Percentiles rank a stretch among this genome's conserved stretches.
phyloP scores from a whole-genome alignment of 2,329 filamentous ascomycete species.

The Cladosporium sp. region DNA sequence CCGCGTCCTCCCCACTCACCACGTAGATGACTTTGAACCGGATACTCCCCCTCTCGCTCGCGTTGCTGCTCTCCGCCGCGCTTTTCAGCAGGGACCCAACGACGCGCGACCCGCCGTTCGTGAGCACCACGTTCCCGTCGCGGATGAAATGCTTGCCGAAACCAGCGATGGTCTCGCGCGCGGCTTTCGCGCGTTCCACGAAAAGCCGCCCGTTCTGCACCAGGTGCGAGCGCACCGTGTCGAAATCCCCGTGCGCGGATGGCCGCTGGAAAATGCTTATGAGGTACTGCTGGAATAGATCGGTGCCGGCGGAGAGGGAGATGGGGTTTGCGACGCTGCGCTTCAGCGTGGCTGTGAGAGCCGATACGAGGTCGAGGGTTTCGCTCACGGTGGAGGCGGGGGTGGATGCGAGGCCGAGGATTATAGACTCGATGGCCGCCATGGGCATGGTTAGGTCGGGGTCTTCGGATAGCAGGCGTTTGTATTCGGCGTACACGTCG shows the following conservation, averaged over 20 bases:
- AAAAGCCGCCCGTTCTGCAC: constrained; percentile 83
- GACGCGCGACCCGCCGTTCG: constrained; percentile 81
- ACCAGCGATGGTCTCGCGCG: constrained; percentile 75
- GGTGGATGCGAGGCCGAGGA: constrained; percentile 75
- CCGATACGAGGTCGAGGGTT: constrained; percentile 79
- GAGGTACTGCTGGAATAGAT: constrained; percentile 92
- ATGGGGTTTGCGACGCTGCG: constrained; percentile 80
- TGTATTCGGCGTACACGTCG: constrained; percentile 63
- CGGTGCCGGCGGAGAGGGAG: constrained; percentile 86
- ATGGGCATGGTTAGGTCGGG: constrained; percentile 91
- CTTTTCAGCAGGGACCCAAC: constrained; percentile 72
- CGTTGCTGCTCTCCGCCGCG: constrained; percentile 60
- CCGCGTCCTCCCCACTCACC: constrained; percentile 44
- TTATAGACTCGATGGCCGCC: constrained; percentile 87
- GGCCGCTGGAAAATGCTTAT: constrained; percentile 65
- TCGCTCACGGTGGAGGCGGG: constrained; percentile 86
- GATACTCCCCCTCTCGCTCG: constrained; percentile 51
- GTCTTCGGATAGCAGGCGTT: constrained; percentile 61
- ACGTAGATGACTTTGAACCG: constrained; percentile 80
- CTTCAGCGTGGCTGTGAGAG: constrained; percentile 73
- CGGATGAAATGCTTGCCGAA: constrained; percentile 74
- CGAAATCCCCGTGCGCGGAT: constrained; percentile 59
- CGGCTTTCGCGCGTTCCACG: constrained; percentile 79
- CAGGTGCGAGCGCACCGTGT: constrained; percentile 76
- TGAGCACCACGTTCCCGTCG: constrained; percentile 78